Evolutionary conservation across 2,329 filamentous ascomycete genomes (phyloP).

Genomic region (Ilyonectria robusta): DNA sequence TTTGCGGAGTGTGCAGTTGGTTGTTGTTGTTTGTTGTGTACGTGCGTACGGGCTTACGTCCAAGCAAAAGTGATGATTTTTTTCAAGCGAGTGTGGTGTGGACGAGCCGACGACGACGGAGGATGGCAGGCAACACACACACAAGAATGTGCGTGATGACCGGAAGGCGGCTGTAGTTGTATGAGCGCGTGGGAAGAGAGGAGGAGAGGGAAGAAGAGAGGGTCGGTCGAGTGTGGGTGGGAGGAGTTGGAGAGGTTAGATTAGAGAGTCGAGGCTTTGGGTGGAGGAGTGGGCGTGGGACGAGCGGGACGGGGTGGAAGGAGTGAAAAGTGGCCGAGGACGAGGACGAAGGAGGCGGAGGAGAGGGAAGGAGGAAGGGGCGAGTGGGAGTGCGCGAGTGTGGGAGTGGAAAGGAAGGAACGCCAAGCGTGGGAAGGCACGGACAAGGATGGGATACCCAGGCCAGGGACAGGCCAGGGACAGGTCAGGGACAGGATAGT

Average conservation of each 20-base stretch:
- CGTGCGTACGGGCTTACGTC: slow-evolving; percentile 26
- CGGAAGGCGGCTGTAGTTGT: slow-evolving; percentile 29
- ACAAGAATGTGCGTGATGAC: slow-evolving; percentile 28
- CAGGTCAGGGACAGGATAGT: background rate
- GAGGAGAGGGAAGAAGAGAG: slow-evolving; percentile 36
- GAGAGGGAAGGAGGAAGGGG: slow-evolving; percentile 19
- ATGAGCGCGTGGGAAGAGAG: slow-evolving; percentile 38
- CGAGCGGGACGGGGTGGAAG: slow-evolving; percentile 29
- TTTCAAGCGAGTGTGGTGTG: slow-evolving; percentile 36
- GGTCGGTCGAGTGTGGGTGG: slow-evolving; percentile 34
- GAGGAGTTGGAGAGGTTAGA: slow-evolving; percentile 33
- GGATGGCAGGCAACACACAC: slow-evolving; percentile 26
- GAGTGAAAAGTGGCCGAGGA: slow-evolving; percentile 22
- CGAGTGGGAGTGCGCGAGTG: background rate
- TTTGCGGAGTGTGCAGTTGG: slow-evolving; percentile 10
- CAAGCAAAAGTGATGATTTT: slow-evolving; percentile 22
- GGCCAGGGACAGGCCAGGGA: slow-evolving; percentile 20
- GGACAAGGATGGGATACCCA: slow-evolving; percentile 31
- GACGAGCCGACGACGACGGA: slow-evolving; percentile 32
- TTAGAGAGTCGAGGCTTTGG: slow-evolving; percentile 33
- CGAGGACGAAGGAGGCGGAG: slow-evolving; percentile 30
- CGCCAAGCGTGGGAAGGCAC: slow-evolving; percentile 15
- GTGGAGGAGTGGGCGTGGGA: slow-evolving; percentile 31
- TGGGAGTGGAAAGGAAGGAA: slow-evolving; percentile 14
- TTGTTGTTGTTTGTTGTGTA: slow-evolving; percentile 11